These are phyloP conservation scores for Forsythia suspensa DNA, from an alignment of 257 asterid species.

Conservation along the genomic window DNA sequence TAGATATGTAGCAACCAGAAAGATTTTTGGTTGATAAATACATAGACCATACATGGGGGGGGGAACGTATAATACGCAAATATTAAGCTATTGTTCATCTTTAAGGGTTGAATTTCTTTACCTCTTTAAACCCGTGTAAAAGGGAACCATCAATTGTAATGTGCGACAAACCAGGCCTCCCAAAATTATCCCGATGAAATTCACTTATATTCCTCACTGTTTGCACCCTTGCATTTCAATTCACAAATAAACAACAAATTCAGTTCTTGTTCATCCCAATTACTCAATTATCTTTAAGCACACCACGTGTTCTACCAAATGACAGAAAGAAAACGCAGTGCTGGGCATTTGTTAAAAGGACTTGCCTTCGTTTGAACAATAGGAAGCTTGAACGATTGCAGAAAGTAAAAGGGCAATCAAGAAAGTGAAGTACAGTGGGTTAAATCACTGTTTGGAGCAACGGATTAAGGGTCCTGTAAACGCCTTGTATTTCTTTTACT, in stretches of 20 bases:
- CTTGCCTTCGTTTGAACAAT: conserved; percentile 47
- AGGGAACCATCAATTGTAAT: conserved; percentile 74
- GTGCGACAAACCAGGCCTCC: conserved; percentile 85
- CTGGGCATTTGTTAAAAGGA: not conserved
- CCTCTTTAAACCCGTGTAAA: conserved; percentile 88
- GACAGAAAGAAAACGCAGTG: not conserved
- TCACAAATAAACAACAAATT: not conserved
- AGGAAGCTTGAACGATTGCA: conserved; percentile 35
- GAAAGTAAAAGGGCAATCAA: conserved; percentile 29
- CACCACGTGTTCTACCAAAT: conserved; percentile 20
- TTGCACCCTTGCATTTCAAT: conserved; percentile 42
- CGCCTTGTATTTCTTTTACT: too few species aligned
- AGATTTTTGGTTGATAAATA: too few species aligned
- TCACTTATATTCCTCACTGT: conserved; percentile 74
- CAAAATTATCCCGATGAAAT: conserved; percentile 63
- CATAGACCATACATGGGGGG: not conserved
- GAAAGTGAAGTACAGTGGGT: conserved; percentile 13
- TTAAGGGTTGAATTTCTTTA: conserved; percentile 8
- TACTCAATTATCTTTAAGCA: too few species aligned
- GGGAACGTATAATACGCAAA: not conserved
- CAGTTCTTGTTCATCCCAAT: too few species aligned
- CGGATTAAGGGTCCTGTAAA: too few species aligned
- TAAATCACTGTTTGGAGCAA: too few species aligned
- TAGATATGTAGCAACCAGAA: too few species aligned
- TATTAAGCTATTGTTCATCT: not conserved